Base-by-base conservation (phyloP, 2,329 filamentous ascomycete genomes). In the Juglanconis juglandina region DNA sequence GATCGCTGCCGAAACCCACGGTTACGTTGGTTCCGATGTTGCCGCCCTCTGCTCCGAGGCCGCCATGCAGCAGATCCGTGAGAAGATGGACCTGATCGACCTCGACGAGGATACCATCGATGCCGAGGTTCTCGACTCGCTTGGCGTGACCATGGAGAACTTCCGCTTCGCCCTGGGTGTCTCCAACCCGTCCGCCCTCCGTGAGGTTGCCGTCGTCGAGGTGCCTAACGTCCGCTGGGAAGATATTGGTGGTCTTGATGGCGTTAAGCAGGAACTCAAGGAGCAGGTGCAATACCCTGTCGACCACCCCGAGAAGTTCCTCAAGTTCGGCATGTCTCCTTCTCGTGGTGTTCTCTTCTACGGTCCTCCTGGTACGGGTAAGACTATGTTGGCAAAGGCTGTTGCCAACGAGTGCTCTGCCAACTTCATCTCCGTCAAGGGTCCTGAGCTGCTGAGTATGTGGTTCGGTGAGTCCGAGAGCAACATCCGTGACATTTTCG, bases 381-480 rank as follows among this genome's bases (percentile, higher is more conserved):
- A 99, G 86, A 99, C 95, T 64, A 87, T 99, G 82, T 90, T 99
- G 81, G 95, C 95, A 75, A 99, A 99, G 86, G 95, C 95, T 69
- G 95, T 99, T 68, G 95, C 95, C 79, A 99, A 98, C 79, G 95
- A 99, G 82, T 98, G 93, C 74, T 90, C 95, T 64, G 95, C 95
- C 84, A 99, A 99, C 83, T 99, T 99, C 81, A 98, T 99, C 75
- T 99, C 95, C 46, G 89, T 99, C 78, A 99, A 99, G 87, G 95
- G 95, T 64, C 96, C 95, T 60, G 95, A 99, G 77, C 84, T 99
- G 71, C 87, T 99, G 70, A 97, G 92, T 77, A 99, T 99, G 95
- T 99, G 95, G 95, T 99, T 99, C 73, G 95, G 95, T 88, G 95
- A 99, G 81, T 99, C 95, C 58, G 96, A 99, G 81, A 96, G 92